A percentile compares a stretch with the other conserved stretches of the same genome.
phyloP scores from a whole-genome alignment of 768 basidiomycete genomes.

The Trametes coccinea region DNA sequence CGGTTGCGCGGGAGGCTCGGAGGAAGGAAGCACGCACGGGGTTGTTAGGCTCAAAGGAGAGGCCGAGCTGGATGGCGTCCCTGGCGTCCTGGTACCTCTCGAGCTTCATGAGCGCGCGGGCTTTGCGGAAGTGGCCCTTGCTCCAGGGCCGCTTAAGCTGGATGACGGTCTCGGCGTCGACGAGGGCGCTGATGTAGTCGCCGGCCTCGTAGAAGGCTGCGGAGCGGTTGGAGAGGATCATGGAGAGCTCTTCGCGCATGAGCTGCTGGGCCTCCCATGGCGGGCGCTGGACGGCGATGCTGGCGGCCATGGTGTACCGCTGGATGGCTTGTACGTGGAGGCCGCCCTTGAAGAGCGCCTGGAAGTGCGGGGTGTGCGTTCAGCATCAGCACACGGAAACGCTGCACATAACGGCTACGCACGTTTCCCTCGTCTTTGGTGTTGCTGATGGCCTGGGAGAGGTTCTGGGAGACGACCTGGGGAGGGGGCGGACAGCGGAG shows the following conservation, averaged over 20 bases:
- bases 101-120: constrained; percentile 82
- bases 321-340: constrained; percentile 70
- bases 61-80: constrained; percentile 77
- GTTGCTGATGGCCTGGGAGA: constrained; percentile 70
- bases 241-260: constrained; percentile 88
- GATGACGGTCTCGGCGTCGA: constrained; percentile 91
- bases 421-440: constrained; percentile 97
- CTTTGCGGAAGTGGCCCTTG: constrained; percentile 95
- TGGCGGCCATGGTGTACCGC: constrained; percentile 77
- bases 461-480: constrained; percentile 70
- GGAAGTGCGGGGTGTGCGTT: constrained; percentile 13
- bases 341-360: constrained; percentile 80
- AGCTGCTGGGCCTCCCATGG: constrained; percentile 86
- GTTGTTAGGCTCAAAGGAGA: constrained; percentile 80
- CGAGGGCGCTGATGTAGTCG: constrained; percentile 75
- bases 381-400: not conserved
- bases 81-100: constrained; percentile 70
- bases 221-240: constrained; percentile 88
- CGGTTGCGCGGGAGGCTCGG: not conserved
- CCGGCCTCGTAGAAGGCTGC: constrained; percentile 79
- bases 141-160: constrained; percentile 84
- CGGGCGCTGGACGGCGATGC: constrained; percentile 76
- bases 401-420: constrained; percentile 34
- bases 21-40: constrained; percentile 35
- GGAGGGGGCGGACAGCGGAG: constrained; percentile 81